Percentiles rank a stretch among this genome's conserved stretches.
These are phyloP conservation scores for Apiotrichum siamense DNA, from an alignment of 1,284 basidiomycete genomes.

Conservation along the genomic window DNA sequence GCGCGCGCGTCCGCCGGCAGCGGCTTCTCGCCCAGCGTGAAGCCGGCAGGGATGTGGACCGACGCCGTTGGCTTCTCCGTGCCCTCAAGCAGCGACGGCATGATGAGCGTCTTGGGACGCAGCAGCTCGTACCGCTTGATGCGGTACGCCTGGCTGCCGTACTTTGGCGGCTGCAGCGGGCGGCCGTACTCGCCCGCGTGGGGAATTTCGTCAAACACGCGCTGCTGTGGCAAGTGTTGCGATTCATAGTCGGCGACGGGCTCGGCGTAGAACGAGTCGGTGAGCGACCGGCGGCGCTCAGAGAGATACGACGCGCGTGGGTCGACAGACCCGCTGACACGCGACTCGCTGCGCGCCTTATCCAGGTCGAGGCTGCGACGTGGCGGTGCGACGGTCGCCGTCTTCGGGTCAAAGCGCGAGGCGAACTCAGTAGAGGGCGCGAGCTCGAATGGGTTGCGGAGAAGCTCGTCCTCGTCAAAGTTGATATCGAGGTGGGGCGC, in stretches of 20 bases:
- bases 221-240: neutral
- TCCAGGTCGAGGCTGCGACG: constrained; percentile 1
- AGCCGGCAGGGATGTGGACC: constrained; percentile 35
- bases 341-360: neutral
- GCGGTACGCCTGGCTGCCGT: constrained; percentile 14
- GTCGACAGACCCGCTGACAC: neutral
- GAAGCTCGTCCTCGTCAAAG: constrained; percentile 16
- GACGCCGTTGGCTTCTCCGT: constrained; percentile 8
- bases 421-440: constrained; percentile 33
- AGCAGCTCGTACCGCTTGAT: constrained; percentile 27
- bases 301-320: neutral
- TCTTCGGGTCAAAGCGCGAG: constrained; percentile 41
- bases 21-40: constrained; percentile 39
- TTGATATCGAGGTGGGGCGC: constrained; percentile 4
- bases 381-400: constrained; percentile 4
- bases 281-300: constrained; percentile 1
- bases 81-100: constrained; percentile 35
- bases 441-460: constrained; percentile 40
- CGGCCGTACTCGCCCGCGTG: constrained; percentile 31
- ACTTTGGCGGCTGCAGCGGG: constrained; percentile 31
- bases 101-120: constrained; percentile 41
- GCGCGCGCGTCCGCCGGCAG: constrained; percentile 38
- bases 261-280: neutral
- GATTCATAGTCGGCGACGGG: neutral
- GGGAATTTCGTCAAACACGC: constrained; percentile 28